These are phyloP conservation scores for Acer campestre DNA, from an alignment of 345 rosid species.

Conservation along the genomic window DNA sequence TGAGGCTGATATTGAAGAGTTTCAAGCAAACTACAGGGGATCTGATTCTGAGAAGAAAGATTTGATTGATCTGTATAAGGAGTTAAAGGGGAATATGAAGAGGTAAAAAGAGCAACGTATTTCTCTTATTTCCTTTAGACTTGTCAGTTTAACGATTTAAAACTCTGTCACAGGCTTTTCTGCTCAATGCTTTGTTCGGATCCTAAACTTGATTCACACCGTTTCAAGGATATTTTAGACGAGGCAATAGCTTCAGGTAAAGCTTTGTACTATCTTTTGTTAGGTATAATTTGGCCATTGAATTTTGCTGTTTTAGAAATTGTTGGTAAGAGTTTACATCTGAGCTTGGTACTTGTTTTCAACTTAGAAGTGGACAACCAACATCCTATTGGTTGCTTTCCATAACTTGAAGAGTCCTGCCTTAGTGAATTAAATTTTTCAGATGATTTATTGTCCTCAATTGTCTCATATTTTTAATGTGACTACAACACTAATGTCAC, in stretches of 20 bases:
- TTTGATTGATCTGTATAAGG: conserved; percentile 64
- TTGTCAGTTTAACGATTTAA: conserved; percentile 1
- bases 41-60: conserved; percentile 92
- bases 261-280: conserved; percentile 1
- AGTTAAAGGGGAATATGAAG: conserved; percentile 77
- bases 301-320: neutral
- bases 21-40: conserved; percentile 85
- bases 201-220: conserved; percentile 87
- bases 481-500: neutral
- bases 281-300: neutral
- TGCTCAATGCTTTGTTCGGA: conserved; percentile 94
- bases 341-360: neutral
- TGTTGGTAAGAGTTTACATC: neutral
- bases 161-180: conserved; percentile 59
- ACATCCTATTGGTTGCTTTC: neutral
- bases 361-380: conserved; percentile 4
- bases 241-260: conserved; percentile 73
- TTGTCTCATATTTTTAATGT: neutral
- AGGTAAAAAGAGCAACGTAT: conserved; percentile 41
- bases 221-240: conserved; percentile 74
- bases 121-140: conserved; percentile 3
- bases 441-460: neutral
- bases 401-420: neutral
- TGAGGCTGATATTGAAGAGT: conserved; percentile 82
- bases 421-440: neutral